These are phyloP conservation scores for Lachancea kluyveri DNA, from an alignment of 805 yeast genomes.

Conservation along the genomic window DNA sequence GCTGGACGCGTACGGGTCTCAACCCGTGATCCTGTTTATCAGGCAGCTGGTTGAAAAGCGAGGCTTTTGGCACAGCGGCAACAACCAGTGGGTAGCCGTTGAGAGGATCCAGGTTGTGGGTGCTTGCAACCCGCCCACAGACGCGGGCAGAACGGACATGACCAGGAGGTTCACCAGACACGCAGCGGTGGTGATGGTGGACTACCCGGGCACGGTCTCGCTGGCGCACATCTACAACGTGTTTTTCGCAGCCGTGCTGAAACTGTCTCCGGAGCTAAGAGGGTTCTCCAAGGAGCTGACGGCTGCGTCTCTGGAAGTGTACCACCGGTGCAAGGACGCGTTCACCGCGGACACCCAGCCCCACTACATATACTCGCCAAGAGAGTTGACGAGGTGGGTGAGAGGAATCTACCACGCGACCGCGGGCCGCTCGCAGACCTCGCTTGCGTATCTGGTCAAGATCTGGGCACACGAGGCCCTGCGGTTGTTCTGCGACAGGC, in stretches of 20 bases:
- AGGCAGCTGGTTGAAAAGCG: constrained; percentile 65
- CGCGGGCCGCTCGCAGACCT: constrained; percentile 30
- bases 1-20: constrained; percentile 66
- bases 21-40: constrained; percentile 60
- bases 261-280: constrained; percentile 51
- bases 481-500: constrained; percentile 70
- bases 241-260: constrained; percentile 50
- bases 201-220: constrained; percentile 65
- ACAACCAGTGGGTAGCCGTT: constrained; percentile 60
- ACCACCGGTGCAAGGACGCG: constrained; percentile 35
- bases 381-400: constrained; percentile 86
- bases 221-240: constrained; percentile 60
- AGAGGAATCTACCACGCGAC: constrained; percentile 61
- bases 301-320: constrained; percentile 61
- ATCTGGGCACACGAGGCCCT: constrained; percentile 79
- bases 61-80: constrained; percentile 70
- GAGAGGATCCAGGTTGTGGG: constrained; percentile 78
- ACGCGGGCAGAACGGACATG: constrained; percentile 61
- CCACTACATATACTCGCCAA: constrained; percentile 78
- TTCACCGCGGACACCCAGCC: constrained; percentile 38
- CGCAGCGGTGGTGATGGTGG: constrained; percentile 61
- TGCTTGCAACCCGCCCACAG: constrained; percentile 88
- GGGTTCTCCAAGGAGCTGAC: constrained; percentile 51
- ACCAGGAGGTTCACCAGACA: constrained; percentile 62
- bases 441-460: constrained; percentile 44